Conservation (phyloP, 2,329 filamentous ascomycete species). For the Sporothrix variecibatus region DNA sequence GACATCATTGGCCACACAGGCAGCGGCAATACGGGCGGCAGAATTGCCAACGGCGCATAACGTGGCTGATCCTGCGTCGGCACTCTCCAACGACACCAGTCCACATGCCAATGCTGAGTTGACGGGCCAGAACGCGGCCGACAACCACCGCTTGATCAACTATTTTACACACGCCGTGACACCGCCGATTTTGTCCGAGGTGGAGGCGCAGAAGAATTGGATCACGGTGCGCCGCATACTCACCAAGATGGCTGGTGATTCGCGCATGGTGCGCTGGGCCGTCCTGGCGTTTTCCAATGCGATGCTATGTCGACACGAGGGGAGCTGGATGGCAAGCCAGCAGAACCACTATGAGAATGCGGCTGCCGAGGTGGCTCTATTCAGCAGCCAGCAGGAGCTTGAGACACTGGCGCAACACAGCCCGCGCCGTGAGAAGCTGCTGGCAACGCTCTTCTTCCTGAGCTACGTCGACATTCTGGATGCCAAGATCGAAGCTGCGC, state of each 20-base stretch:
- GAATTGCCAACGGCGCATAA: not conserved
- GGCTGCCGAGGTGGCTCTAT: conserved; percentile 37
- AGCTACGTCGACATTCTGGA: conserved; percentile 55
- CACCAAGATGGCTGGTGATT: conserved; percentile 50
- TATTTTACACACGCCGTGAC: conserved; percentile 53
- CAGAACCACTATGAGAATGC: conserved; percentile 44
- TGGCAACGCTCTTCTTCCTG: conserved; percentile 55
- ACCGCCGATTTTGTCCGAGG: conserved; percentile 56
- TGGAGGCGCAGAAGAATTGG: conserved; percentile 56
- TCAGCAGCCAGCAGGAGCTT: not conserved
- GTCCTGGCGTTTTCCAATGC: conserved; percentile 56
- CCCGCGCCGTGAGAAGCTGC: conserved; percentile 43
- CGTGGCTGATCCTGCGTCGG: not conserved
- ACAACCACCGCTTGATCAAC: conserved; percentile 46
- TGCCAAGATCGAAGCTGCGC: conserved; percentile 46
- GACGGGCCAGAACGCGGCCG: conserved; percentile 29
- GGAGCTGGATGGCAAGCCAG: conserved; percentile 38
- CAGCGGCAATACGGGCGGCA: not conserved
- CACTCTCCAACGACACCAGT: not conserved
- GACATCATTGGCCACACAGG: conserved; percentile 26
- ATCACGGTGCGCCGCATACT: conserved; percentile 51
- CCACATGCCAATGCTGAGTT: not conserved
- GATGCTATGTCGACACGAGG: conserved; percentile 43
- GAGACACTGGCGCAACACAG: conserved; percentile 25
- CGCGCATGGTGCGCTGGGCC: conserved; percentile 49